Percentiles rank a stretch among this genome's conserved stretches.
Evolutionary conservation across 1,284 basidiomycete species (phyloP).

Genomic region (Chalciporus sp.): DNA sequence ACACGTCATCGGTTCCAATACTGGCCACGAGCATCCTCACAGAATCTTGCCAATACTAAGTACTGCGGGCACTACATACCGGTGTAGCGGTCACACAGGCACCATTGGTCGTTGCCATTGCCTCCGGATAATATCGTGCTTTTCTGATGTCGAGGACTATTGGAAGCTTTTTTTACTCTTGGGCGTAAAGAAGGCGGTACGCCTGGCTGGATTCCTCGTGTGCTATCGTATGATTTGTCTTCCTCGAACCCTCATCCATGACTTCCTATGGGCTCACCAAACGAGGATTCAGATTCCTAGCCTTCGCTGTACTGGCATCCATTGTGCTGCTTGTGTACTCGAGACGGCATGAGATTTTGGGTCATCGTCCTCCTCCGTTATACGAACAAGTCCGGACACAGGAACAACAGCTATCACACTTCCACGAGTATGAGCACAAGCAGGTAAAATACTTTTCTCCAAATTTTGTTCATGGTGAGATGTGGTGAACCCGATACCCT

Average conservation of each 20-base stretch:
- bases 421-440: conserved; percentile 24
- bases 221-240: too few relatives aligned
- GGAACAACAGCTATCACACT: conserved; percentile 25
- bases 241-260: conserved; percentile 21
- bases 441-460: conserved; percentile 31
- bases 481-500: neutral
- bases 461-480: neutral
- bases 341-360: conserved; percentile 6
- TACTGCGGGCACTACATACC: too few relatives aligned
- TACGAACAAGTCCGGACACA: conserved; percentile 21
- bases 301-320: conserved; percentile 12
- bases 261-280: conserved; percentile 24
- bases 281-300: conserved; percentile 25
- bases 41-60: too few relatives aligned
- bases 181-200: too few relatives aligned
- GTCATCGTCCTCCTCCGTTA: conserved; percentile 17
- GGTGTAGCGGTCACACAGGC: too few relatives aligned
- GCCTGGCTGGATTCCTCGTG: too few relatives aligned
- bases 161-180: too few relatives aligned
- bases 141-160: too few relatives aligned
- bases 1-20: too few relatives aligned
- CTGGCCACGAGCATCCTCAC: too few relatives aligned
- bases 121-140: too few relatives aligned
- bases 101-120: too few relatives aligned
- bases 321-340: conserved; percentile 8